Base-by-base conservation (phyloP, 1,284 basidiomycete genomes). In the Gymnopus androsaceus region DNA sequence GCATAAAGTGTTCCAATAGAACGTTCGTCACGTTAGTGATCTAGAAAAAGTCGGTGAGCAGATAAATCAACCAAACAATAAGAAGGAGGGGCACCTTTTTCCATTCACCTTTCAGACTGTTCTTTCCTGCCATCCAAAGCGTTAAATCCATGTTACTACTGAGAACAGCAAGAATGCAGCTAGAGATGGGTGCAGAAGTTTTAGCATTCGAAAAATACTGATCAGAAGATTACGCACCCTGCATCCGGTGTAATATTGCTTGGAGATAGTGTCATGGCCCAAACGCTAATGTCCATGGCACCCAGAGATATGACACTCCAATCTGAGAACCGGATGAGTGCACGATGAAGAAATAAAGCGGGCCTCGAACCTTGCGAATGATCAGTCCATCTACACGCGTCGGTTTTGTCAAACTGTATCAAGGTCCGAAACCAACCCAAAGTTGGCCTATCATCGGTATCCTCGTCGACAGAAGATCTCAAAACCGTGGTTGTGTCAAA, bases 391-490 rank as follows among this genome's bases (percentile, higher is more conserved):
- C 77, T 74, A 60, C 80, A 69, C 63, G 77, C 67, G 21, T 68
- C 64, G 2, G 67, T 61, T 55, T 73, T 72, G 49, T 76, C 74
- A 21, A 75, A 70, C 51, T 85, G 82, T 27, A 90, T 79, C 67
- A 88, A 77, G 2, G 87, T 91, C 63, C 81, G 73, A 56, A 86
- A 84, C 88, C 87, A 90, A 12, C 78, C 78, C 12, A 86, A 64
- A 1, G 72, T 69, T 28, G 49, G 59, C 7, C 63, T 62, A 27
- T 70, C 69, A 44, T 70, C 67, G 19, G 59, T 66, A 46, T 63
- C 61, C 38, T 66, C 69, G 56, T 71, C 71, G 27, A 58, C 64
- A 25, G 72, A 68, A 3, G 75, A 66, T 56, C 71, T 79, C 33
- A 81, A 67, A 4, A 75, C 69, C 5, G 81, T 73, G 31, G 77